phyloP scores from a whole-genome alignment of 2,329 filamentous ascomycete species.

The Venturia aucupariae region DNA sequence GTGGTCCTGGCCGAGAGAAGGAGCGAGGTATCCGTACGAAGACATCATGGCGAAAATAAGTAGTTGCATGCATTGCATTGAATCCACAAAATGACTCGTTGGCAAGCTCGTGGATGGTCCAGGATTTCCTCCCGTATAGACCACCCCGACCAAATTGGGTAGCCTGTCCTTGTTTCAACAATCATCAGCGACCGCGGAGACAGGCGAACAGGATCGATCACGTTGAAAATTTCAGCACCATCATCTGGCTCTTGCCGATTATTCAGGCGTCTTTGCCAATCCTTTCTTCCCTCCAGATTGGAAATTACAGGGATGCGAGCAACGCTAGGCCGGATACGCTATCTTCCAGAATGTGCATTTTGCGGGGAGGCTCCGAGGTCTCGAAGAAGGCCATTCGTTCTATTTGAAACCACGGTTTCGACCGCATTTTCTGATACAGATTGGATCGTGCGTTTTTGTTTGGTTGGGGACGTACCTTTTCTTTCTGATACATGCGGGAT shows the following conservation, averaged over 20 bases:
- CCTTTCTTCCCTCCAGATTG: background rate
- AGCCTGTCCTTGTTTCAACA: background rate
- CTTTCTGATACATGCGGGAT: constrained; percentile 13
- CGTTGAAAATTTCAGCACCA: background rate
- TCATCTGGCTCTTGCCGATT: background rate
- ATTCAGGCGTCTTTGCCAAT: background rate
- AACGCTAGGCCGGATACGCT: background rate
- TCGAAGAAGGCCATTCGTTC: background rate
- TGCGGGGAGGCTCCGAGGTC: constrained; percentile 1
- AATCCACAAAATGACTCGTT: background rate
- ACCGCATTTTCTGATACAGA: constrained; percentile 1
- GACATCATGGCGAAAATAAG: background rate
- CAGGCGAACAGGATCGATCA: background rate
- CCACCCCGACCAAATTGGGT: background rate
- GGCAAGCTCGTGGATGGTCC: background rate
- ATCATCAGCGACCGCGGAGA: background rate
- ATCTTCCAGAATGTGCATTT: constrained; percentile 8
- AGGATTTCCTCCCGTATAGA: background rate
- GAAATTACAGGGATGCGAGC: background rate
- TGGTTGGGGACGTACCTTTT: background rate
- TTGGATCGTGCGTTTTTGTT: background rate
- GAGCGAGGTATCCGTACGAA: background rate
- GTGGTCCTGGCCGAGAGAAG: background rate
- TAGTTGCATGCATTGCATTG: background rate
- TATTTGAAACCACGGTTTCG: constrained; percentile 12